Base-by-base conservation (phyloP, 768 basidiomycete genomes). In the Baorangia bicolor region DNA sequence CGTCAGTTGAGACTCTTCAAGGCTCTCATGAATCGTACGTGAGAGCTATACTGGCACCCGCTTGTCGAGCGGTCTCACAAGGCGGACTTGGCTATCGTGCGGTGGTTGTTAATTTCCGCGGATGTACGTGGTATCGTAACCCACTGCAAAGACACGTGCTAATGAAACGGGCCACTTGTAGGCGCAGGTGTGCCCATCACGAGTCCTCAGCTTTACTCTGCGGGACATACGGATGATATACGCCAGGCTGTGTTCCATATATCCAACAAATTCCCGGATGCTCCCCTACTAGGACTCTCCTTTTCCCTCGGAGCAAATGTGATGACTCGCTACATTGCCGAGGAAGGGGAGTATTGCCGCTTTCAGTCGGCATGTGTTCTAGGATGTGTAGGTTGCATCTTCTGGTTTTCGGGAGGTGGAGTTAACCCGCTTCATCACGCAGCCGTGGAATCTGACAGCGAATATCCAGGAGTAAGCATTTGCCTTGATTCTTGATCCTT, bases 301-400 rank as follows among this genome's bases (percentile, higher is more conserved):
- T 98, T 96, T 77, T 97, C 94, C 5, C 82, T 99, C 35, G 97
- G 96, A 40, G 90, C 94, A 40, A 93, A 92, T 68, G 89, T 98
- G 34, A 74, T 98, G 62, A 89, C 93, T 33, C 81, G 92, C 58
- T 97, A 97, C 70, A 74, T 95, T 48, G 93, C 89, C 5, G 88
- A 96, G 73, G 90, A 96, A 67, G 86, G 89, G 14, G 76, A 76
- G 35, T 64, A 75, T 21, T 82, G 83, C 64, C 81, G 88, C 56
- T 69, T 94, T 31, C 72, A 72, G 50, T 83, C 86, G 5, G 89
- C 82, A 30, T 87, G 86, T 73, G 82, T 80, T 18, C 74, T 94
- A 18, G 90, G 77, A 68, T 90, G 91, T 72, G 87, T 94, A 74
- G 70, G 88, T 78, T 42, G 21, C 20, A 34, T 21, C 16, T 57